Conservation (phyloP, 257 asterid species). For the Ballota nigra region DNA sequence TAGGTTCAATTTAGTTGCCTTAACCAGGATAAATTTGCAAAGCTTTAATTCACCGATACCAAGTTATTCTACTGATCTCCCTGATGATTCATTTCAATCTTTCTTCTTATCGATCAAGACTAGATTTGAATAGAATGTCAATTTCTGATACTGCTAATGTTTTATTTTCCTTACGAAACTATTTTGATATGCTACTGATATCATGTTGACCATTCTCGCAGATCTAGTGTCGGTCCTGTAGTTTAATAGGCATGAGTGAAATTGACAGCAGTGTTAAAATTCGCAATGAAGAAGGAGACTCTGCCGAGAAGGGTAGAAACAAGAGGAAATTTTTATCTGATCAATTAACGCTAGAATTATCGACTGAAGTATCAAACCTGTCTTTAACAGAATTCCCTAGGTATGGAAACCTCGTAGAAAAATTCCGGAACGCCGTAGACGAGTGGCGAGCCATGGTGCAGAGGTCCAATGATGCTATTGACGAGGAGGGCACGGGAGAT, state of each 20-base stretch:
- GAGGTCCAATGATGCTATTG: slow-evolving; percentile 21
- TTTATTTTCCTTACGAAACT: not conserved
- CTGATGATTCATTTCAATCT: not conserved
- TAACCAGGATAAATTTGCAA: not conserved
- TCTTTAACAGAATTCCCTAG: slow-evolving; percentile 56
- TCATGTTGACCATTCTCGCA: not conserved
- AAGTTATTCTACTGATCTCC: slow-evolving; percentile 7
- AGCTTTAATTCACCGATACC: not conserved
- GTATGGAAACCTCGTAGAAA: slow-evolving; percentile 52
- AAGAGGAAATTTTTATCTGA: slow-evolving; percentile 63
- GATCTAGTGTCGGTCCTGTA: not conserved
- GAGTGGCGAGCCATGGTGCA: slow-evolving; percentile 36
- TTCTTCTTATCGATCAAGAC: not conserved
- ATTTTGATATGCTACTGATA: slow-evolving; percentile 7
- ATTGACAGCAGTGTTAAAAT: slow-evolving; percentile 8
- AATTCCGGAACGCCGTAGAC: slow-evolving; percentile 22
- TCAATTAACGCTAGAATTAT: slow-evolving; percentile 27
- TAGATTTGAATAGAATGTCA: not conserved
- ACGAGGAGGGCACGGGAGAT: slow-evolving; percentile 30
- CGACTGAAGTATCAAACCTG: slow-evolving; percentile 26
- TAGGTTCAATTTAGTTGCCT: not conserved
- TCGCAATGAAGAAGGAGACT: not conserved
- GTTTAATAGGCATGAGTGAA: slow-evolving; percentile 39
- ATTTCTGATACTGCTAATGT: not conserved
- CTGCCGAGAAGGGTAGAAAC: slow-evolving; percentile 49